Conservation (phyloP, 257 asterid species). For the Lantana camara region DNA sequence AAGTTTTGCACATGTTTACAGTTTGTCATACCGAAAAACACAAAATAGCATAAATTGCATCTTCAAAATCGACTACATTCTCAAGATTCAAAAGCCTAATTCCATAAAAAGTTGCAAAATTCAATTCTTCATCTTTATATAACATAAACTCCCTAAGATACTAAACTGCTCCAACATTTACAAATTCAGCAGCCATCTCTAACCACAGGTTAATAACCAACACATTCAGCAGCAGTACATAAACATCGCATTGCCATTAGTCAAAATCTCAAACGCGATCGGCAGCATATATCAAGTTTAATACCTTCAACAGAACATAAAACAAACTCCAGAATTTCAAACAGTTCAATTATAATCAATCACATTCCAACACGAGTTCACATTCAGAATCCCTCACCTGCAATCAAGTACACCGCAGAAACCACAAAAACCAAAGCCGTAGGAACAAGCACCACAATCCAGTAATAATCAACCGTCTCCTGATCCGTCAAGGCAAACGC, state of each 20-base stretch:
- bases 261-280: conserved; percentile 19
- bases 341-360: background rate
- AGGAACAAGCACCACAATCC: conserved; percentile 92
- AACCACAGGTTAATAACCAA: background rate
- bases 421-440: conserved; percentile 56
- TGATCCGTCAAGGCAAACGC: conserved; percentile 89
- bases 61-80: conserved; percentile 10
- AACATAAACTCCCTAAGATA: background rate
- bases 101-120: background rate
- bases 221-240: background rate
- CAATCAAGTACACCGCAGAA: conserved; percentile 62
- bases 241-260: background rate
- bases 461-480: conserved; percentile 90
- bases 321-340: background rate
- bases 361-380: background rate
- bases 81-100: conserved; percentile 1
- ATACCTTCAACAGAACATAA: conserved; percentile 4
- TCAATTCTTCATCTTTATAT: conserved; percentile 2
- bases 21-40: background rate
- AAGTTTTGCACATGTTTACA: conserved; percentile 7
- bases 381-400: conserved; percentile 55
- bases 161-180: background rate
- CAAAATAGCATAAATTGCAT: background rate
- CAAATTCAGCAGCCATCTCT: conserved; percentile 10
- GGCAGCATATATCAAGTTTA: background rate